Evolutionary conservation across 139 green algal species (phyloP).

Genomic region (Nannochloris sp.): DNA sequence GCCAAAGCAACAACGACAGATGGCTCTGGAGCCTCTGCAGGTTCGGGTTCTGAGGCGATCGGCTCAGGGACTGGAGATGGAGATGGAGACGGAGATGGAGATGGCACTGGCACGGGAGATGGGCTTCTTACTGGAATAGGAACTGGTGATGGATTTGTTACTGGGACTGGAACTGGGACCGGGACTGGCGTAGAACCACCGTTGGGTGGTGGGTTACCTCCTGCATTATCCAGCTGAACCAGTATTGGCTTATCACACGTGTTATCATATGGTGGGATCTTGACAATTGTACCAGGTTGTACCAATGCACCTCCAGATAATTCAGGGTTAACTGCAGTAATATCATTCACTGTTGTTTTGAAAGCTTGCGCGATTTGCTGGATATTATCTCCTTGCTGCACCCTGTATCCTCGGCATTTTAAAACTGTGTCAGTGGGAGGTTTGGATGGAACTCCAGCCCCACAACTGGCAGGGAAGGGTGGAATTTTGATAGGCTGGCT

Average conservation of each 20-base stretch:
- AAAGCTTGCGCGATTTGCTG: conserved; percentile 16
- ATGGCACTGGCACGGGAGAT: conserved; percentile 1
- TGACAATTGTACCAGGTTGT: conserved; percentile 12
- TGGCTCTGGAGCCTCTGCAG: neutral
- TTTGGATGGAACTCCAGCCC: conserved; percentile 5
- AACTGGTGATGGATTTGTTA: neutral
- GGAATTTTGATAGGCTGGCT: conserved; percentile 14
- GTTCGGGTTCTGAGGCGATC: neutral
- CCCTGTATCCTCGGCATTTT: conserved; percentile 17
- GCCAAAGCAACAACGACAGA: neutral
- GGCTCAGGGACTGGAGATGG: neutral
- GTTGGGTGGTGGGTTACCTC: neutral
- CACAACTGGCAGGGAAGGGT: conserved; percentile 22
- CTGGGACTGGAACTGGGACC: neutral
- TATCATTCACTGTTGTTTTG: conserved; percentile 12
- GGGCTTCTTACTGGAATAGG: neutral
- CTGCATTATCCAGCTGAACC: conserved; percentile 2
- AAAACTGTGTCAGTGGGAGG: conserved; percentile 7
- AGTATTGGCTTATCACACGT: conserved; percentile 2
- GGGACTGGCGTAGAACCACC: neutral
- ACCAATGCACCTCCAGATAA: conserved; percentile 9
- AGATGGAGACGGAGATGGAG: neutral
- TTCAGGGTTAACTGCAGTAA: conserved; percentile 12
- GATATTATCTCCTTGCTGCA: conserved; percentile 12
- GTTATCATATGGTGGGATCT: conserved; percentile 14